A percentile compares a stretch with the other conserved stretches of the same genome.
These are phyloP conservation scores for Physcomitrium patens DNA, from an alignment of 225 moss, liverwort and hornwort species.

Conservation along the genomic window DNA sequence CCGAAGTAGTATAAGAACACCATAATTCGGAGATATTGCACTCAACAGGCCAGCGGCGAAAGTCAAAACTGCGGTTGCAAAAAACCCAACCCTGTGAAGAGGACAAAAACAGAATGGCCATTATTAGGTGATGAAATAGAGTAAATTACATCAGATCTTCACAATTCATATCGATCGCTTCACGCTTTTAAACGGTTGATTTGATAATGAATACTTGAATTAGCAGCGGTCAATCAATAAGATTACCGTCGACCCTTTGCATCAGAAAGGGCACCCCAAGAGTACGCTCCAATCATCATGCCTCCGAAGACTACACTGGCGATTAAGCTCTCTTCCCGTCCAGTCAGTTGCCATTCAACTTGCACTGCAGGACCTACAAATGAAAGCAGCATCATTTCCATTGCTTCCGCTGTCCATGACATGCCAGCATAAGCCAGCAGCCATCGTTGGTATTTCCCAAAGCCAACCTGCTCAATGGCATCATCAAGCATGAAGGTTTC, in stretches of 20 bases:
- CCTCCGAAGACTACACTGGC: constrained; percentile 90
- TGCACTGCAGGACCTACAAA: constrained; percentile 86
- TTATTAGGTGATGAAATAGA: neutral
- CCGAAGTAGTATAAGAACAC: constrained; percentile 63
- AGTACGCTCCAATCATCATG: constrained; percentile 95
- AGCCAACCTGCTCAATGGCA: constrained; percentile 73
- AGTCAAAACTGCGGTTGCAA: constrained; percentile 87
- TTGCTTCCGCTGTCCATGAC: constrained; percentile 94
- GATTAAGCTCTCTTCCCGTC: constrained; percentile 74
- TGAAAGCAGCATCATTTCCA: constrained; percentile 97
- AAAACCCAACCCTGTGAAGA: constrained; percentile 74
- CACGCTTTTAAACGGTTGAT: neutral
- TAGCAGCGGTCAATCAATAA: neutral
- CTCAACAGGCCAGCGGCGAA: constrained; percentile 77
- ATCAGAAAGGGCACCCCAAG: constrained; percentile 89
- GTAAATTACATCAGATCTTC: neutral
- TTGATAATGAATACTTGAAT: neutral
- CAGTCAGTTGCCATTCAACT: constrained; percentile 69
- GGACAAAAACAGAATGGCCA: neutral
- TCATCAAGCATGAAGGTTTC: constrained; percentile 70
- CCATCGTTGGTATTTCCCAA: constrained; percentile 71
- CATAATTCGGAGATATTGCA: constrained; percentile 67
- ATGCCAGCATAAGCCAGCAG: constrained; percentile 85
- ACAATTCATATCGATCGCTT: neutral
- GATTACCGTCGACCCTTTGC: constrained; percentile 79